Evolutionary conservation across 805 yeast species (phyloP).

Genomic region (Myxozyma neglecta): DNA sequence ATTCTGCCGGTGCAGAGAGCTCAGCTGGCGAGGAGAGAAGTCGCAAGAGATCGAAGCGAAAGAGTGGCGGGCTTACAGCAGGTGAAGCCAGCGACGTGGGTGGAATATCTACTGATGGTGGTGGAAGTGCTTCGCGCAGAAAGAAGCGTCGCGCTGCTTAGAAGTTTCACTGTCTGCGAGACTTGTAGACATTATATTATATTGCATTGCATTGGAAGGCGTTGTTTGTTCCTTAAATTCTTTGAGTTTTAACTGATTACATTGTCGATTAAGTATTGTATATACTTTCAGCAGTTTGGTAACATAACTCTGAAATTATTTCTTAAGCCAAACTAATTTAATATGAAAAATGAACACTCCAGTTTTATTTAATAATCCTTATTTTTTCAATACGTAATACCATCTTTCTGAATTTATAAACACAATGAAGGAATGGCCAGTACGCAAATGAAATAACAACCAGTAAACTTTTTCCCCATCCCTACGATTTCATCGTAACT

Average conservation of each 20-base stretch:
- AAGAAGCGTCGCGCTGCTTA: not conserved
- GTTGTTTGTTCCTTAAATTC: not conserved
- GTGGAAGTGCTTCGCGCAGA: not conserved
- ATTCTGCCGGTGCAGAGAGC: conserved; percentile 12
- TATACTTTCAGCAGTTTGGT: no score
- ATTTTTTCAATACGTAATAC: no score
- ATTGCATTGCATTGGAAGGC: not conserved
- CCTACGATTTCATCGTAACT: no score
- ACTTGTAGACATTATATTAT: not conserved
- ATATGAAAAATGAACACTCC: no score
- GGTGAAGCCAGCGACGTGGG: conserved; percentile 20
- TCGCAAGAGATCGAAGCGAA: conserved; percentile 4
- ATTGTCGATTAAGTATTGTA: no score
- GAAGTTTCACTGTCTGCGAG: not conserved
- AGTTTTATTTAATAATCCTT: no score
- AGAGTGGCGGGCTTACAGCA: conserved; percentile 2
- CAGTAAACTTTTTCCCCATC: not conserved
- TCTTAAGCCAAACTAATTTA: no score
- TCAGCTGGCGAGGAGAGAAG: conserved; percentile 26
- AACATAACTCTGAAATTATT: no score
- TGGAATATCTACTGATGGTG: conserved; percentile 15
- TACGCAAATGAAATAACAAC: not conserved
- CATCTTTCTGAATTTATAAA: no score
- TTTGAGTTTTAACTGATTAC: no score
- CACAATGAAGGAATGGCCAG: not conserved